Evolutionary conservation across 1,284 basidiomycete genomes (phyloP).

Genomic region (Laetiporus sulphureus): DNA sequence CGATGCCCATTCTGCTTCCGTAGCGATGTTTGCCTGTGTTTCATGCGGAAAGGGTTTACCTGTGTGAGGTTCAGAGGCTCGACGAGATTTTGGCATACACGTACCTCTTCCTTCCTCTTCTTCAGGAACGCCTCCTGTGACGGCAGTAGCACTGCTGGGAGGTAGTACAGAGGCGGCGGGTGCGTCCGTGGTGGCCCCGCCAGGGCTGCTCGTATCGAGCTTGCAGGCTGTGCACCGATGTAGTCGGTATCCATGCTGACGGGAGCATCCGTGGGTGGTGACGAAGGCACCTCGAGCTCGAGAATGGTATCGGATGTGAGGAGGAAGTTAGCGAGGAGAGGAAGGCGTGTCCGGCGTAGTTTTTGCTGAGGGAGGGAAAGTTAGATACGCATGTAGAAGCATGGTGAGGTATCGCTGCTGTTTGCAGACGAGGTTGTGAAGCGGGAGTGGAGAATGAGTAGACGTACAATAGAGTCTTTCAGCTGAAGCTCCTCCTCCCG

Average conservation of each 20-base stretch:
- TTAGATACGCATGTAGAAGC: no score
- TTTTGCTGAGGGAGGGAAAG: conserved; percentile 44
- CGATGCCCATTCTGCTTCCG: conserved; percentile 58
- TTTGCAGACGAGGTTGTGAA: no score
- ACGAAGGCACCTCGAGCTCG: conserved; percentile 14
- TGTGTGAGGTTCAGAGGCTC: background rate
- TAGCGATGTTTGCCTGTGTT: conserved; percentile 52
- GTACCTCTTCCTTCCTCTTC: conserved; percentile 55
- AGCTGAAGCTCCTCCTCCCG: conserved; percentile 76
- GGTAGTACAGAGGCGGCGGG: conserved; percentile 71
- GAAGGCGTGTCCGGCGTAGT: conserved; percentile 58
- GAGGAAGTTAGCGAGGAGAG: conserved; percentile 69
- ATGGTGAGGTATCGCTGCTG: no score
- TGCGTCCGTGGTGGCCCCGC: conserved; percentile 51
- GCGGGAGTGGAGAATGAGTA: conserved; percentile 4
- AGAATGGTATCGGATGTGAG: conserved; percentile 63
- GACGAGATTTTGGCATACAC: conserved; percentile 9
- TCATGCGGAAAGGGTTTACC: background rate
- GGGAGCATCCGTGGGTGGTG: conserved; percentile 1
- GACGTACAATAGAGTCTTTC: conserved; percentile 69
- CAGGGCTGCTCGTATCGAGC: conserved; percentile 32
- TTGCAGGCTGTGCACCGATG: background rate
- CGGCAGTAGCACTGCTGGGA: conserved; percentile 62
- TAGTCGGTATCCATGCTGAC: background rate
- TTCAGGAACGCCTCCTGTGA: conserved; percentile 62